phyloP scores from a whole-genome alignment of 2,329 filamentous ascomycete species.

The Fusarium phyllophilum region DNA sequence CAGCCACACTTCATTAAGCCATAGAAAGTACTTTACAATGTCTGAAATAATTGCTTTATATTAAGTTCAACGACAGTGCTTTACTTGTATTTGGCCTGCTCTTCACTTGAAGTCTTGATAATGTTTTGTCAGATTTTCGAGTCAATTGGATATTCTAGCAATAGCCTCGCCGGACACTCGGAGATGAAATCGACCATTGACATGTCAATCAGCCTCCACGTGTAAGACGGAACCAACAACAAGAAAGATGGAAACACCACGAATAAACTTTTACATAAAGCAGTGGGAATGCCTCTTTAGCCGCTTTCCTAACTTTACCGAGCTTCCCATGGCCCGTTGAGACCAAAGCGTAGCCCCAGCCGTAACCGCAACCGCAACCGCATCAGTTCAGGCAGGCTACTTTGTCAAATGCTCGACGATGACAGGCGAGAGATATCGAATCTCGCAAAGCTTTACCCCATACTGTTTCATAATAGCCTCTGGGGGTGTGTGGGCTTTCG shows the following conservation, averaged over 20 bases:
- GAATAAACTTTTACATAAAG: not conserved
- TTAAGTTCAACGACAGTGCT: too few relatives aligned
- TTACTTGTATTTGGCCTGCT: too few relatives aligned
- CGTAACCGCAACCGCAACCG: not conserved
- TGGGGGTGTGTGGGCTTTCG: conserved; percentile 11
- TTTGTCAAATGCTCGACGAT: conserved; percentile 27
- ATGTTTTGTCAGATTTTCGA: too few relatives aligned
- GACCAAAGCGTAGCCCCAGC: not conserved
- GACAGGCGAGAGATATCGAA: conserved; percentile 43
- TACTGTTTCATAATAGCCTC: conserved; percentile 46
- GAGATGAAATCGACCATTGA: conserved; percentile 8
- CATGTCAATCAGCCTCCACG: conserved; percentile 11
- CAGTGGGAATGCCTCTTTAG: conserved; percentile 16
- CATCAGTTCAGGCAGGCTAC: not conserved
- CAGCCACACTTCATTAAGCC: too few relatives aligned
- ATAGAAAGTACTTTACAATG: too few relatives aligned
- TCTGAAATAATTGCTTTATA: too few relatives aligned
- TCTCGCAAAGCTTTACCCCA: conserved; percentile 41
- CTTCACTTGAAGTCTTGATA: too few relatives aligned
- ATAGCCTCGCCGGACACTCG: not conserved
- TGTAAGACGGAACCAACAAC: conserved; percentile 15
- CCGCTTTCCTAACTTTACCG: not conserved
- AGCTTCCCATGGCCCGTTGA: not conserved
- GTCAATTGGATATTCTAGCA: not conserved
- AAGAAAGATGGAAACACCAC: not conserved